A percentile compares a stretch with the other conserved stretches of the same genome.
Evolutionary conservation across 1,139 yeast genomes (phyloP).

Genomic region (Hemisphaericaspora subhashii): DNA sequence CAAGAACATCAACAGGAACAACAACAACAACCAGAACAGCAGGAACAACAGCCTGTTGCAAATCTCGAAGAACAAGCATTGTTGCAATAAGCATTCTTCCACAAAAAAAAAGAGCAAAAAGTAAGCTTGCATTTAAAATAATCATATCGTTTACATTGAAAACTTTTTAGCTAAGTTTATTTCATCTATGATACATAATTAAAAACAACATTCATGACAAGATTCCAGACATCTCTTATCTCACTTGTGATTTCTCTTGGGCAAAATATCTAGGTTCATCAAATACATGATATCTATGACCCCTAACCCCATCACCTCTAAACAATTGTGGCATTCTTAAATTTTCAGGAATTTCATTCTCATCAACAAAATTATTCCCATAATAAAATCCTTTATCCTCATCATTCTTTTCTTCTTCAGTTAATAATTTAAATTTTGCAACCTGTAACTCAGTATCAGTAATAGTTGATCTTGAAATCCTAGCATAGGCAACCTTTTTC

Average conservation of each 20-base stretch:
- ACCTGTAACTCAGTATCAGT: slow-evolving; percentile 96
- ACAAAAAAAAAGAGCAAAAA: neutral
- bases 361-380: slow-evolving; percentile 56
- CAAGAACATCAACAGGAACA: slow-evolving; percentile 5
- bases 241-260: slow-evolving; percentile 17
- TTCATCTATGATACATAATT: neutral
- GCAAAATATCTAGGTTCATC: slow-evolving; percentile 83
- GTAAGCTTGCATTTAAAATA: neutral
- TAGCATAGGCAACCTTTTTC: slow-evolving; percentile 88
- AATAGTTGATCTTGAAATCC: slow-evolving; percentile 88
- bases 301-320: slow-evolving; percentile 92
- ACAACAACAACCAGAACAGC: slow-evolving; percentile 5
- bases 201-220: neutral
- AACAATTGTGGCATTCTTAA: slow-evolving; percentile 80
- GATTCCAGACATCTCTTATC: neutral
- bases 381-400: slow-evolving; percentile 48
- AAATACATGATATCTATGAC: slow-evolving; percentile 90
- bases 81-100: slow-evolving; percentile 3
- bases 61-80: slow-evolving; percentile 13
- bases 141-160: too few relatives aligned
- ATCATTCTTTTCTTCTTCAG: slow-evolving; percentile 38
- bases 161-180: too few relatives aligned
- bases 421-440: slow-evolving; percentile 78
- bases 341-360: slow-evolving; percentile 56
- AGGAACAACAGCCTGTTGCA: slow-evolving; percentile 2